Evolutionary conservation across 2,329 filamentous ascomycete genomes (phyloP).

Genomic region (Esteya vermicola): DNA sequence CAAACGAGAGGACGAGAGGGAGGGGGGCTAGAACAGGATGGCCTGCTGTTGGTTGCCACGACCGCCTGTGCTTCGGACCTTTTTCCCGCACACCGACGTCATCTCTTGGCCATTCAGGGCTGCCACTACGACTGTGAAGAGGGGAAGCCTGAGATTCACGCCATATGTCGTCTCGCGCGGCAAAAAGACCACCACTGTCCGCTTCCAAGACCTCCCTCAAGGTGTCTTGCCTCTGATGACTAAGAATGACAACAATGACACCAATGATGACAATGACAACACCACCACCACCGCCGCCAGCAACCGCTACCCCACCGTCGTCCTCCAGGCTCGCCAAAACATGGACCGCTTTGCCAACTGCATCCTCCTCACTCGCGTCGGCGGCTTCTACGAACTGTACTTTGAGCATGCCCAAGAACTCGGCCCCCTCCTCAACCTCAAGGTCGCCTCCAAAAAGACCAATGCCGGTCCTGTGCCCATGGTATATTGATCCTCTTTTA

Average conservation of each 20-base stretch:
- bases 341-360: conserved; percentile 87
- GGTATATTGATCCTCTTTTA: conserved; percentile 39
- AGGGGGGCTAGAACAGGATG: no score
- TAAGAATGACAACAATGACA: background rate
- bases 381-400: conserved; percentile 95
- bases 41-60: no score
- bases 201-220: conserved; percentile 43
- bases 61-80: no score
- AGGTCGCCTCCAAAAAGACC: conserved; percentile 71
- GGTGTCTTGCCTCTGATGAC: conserved; percentile 28
- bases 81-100: no score
- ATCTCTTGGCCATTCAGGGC: no score
- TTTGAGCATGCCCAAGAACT: conserved; percentile 89
- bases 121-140: no score
- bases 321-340: conserved; percentile 75
- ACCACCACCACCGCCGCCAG: background rate
- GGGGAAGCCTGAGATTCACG: no score
- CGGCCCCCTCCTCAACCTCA: conserved; percentile 74
- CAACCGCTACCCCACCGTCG: conserved; percentile 65
- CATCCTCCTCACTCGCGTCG: conserved; percentile 80
- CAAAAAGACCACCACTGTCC: conserved; percentile 18
- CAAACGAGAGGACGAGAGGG: no score
- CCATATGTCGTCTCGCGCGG: no score
- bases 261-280: background rate
- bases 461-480: conserved; percentile 68